These are phyloP conservation scores for Talaromyces thailandensis DNA, from an alignment of 495 filamentous ascomycete genomes.

Conservation along the genomic window DNA sequence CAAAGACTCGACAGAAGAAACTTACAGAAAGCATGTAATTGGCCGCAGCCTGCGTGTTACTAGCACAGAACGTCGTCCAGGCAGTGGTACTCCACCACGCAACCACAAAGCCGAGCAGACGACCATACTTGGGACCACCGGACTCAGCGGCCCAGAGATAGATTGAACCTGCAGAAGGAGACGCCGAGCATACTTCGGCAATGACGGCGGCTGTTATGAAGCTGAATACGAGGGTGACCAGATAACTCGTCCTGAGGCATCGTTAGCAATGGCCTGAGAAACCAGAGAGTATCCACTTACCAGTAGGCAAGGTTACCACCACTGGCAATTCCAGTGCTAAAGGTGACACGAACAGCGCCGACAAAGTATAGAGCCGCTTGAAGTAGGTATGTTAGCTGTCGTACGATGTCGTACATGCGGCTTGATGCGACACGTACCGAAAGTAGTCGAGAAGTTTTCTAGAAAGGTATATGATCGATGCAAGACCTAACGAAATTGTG, in stretches of 20 bases:
- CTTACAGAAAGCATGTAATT: slow-evolving; percentile 47
- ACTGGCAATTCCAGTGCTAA: slow-evolving; percentile 47
- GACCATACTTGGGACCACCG: slow-evolving; percentile 42
- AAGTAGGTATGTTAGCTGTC: not conserved
- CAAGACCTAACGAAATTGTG: slow-evolving; percentile 23
- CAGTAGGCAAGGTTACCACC: slow-evolving; percentile 49
- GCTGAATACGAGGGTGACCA: slow-evolving; percentile 46
- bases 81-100: slow-evolving; percentile 54
- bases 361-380: slow-evolving; percentile 48
- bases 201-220: slow-evolving; percentile 49
- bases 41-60: slow-evolving; percentile 42
- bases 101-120: slow-evolving; percentile 45
- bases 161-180: slow-evolving; percentile 46
- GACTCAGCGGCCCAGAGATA: slow-evolving; percentile 51
- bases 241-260: slow-evolving; percentile 39
- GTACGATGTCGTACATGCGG: not conserved
- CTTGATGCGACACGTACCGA: slow-evolving; percentile 27
- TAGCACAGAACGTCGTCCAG: slow-evolving; percentile 49
- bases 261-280: not conserved
- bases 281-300: slow-evolving; percentile 16
- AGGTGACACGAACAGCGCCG: slow-evolving; percentile 47
- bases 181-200: slow-evolving; percentile 47
- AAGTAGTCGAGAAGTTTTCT: slow-evolving; percentile 47
- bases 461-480: slow-evolving; percentile 40
- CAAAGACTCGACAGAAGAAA: not conserved